Base-by-base conservation (phyloP, 2,329 filamentous ascomycete genomes). In the Trichoderma arundinaceum region DNA sequence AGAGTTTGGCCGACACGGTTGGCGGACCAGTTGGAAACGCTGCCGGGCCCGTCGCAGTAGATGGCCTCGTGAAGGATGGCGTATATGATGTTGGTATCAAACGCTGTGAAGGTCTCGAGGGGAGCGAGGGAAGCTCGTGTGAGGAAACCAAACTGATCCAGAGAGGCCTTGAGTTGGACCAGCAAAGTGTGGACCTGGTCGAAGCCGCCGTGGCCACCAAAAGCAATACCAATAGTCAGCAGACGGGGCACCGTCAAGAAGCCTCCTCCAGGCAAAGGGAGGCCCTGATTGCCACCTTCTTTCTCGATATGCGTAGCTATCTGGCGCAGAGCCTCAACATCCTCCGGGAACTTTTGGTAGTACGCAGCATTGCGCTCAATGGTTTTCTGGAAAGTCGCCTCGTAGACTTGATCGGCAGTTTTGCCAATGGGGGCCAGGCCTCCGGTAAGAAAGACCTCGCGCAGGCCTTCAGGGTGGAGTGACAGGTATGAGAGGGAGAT, bases 61-160 rank as follows among this genome's bases (percentile, higher is more conserved):
- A 94, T 90, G 7, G 91, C 84, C 77, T 98, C 94, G 74, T 98
- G 94, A 2, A 97, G 80, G 44, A 97, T 82, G 28, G 91, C 90
- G 75, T 97, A 98, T 67, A 97, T 86, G 64, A 94, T 87, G 70
- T 88, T 87, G 46, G 86, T 85, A 73, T 97, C 93, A 72, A 92
- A 93, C 2, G 84, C 81, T 2, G 88, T 84, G 59, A 85, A 84
- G 19, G 82, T 77, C 75, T 96, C 92, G 28, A 97, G 80, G 0
- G 84, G 81, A 3, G 85, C 80, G 3, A 97, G 83, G 0, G 91
- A 90, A 0, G 89, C 87, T 17, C 88, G 84, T 0, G 90, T 93
- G 67, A 97, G 79, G 71, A 89, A 87, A n/a, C 89, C 89, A 66
- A 94, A 92, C 53, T 88, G 84, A 17, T 89, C 86, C 22, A 98